Evolutionary conservation across 2,329 filamentous ascomycete genomes (phyloP).

Genomic region (Fusarium drepaniforme): DNA sequence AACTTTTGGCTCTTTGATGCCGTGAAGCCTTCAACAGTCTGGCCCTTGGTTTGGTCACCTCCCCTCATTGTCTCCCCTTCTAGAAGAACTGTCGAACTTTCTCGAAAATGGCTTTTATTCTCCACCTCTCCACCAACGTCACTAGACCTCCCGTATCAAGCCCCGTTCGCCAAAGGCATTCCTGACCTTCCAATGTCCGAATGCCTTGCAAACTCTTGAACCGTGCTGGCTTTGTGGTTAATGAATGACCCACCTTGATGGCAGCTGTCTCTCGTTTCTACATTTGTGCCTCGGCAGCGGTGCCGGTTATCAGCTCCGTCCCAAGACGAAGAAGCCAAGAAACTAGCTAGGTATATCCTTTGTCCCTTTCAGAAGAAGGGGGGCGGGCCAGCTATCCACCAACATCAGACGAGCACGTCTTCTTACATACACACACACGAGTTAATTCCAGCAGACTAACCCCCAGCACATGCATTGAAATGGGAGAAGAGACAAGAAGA

Average conservation of each 20-base stretch:
- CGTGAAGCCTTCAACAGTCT: conserved; percentile 5
- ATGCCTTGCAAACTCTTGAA: conserved; percentile 5
- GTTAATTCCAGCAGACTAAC: neutral
- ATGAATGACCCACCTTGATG: neutral
- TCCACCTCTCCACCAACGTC: neutral
- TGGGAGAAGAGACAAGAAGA: conserved; percentile 1
- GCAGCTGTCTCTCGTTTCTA: neutral
- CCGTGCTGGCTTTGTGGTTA: neutral
- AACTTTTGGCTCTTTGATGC: neutral
- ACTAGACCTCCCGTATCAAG: conserved; percentile 4
- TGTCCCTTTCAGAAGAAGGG: neutral
- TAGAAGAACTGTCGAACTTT: conserved; percentile 17
- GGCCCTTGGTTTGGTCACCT: neutral
- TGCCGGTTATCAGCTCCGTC: neutral
- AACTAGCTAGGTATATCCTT: neutral
- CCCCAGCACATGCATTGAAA: neutral
- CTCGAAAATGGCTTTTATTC: neutral
- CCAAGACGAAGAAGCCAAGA: neutral
- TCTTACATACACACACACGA: neutral
- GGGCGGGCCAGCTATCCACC: neutral
- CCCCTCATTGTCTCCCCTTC: conserved; percentile 6
- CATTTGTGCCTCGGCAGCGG: neutral
- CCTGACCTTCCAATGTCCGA: conserved; percentile 10
- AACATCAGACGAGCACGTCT: neutral
- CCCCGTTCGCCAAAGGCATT: neutral